Conservation (phyloP, 169 alveolate species). For the Besnoitia besnoiti region DNA sequence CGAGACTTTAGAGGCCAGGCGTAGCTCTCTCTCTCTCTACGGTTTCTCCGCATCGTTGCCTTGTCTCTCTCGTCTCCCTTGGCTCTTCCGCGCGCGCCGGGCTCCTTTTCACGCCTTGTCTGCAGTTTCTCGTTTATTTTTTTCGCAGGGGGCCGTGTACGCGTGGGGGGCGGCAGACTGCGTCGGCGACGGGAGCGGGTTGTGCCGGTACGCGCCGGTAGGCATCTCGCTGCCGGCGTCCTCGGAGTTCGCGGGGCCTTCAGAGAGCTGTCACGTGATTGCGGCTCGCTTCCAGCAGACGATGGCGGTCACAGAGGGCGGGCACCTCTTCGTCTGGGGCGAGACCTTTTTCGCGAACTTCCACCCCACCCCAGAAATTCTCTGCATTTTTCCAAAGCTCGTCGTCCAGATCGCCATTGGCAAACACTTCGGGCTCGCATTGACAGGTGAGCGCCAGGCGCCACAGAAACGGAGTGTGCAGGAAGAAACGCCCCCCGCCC, state of each 20-base stretch:
- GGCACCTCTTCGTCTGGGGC: constrained; percentile 53
- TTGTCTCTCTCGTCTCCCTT: background rate
- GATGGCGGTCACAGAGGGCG: constrained; percentile 35
- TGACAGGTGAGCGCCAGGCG: constrained; percentile 21
- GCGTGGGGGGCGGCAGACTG: constrained; percentile 56
- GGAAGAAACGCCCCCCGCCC: background rate
- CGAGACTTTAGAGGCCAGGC: too few species aligned
- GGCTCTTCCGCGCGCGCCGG: background rate
- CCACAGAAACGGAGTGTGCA: too few species aligned
- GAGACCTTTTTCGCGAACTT: constrained; percentile 8
- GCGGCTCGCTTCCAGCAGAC: constrained; percentile 38
- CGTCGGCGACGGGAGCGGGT: constrained; percentile 59
- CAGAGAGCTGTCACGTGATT: constrained; percentile 24
- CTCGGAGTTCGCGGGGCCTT: background rate
- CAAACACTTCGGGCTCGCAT: constrained; percentile 30
- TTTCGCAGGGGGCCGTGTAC: constrained; percentile 49
- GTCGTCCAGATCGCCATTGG: constrained; percentile 49
- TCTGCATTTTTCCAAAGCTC: background rate
- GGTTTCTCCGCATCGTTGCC: background rate
- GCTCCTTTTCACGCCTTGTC: background rate
- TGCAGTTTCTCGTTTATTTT: background rate
- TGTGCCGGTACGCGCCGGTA: constrained; percentile 1
- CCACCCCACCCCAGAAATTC: background rate
- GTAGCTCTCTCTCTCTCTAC: background rate
- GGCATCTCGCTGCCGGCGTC: background rate